Evolutionary conservation across 345 rosid genomes (phyloP), one percentile per base, ranked within the genome.

Genomic region (Physaria fendleri): DNA sequence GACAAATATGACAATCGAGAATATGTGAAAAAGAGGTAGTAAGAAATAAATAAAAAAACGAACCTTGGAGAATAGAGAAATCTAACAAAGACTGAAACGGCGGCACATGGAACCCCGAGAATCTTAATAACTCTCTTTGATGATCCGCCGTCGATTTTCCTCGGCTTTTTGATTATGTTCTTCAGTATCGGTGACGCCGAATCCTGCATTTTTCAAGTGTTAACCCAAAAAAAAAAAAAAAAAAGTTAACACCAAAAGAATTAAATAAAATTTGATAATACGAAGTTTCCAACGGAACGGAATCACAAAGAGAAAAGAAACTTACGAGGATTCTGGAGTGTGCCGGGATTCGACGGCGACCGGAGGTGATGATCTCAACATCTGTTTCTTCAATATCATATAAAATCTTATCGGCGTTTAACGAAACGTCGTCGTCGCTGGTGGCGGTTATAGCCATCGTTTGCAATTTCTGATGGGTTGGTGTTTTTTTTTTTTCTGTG

Each of bases 31-130:
- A 44, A 0, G 4, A 32, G n/a, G 7, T 27, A 0, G 8, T 4
- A 41, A 42, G 11, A 20, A 11, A 10, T n/a, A n/a, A n/a, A n/a
- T n/a, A 18, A 22, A 30, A 12, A 14, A 11, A 39, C 76, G 14
- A 51, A 90, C 98, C 98, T 79, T 34, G 78, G 75, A 21, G 86
- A 69, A 71, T 83, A 88, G 20, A 88, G 75, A 70, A 78, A 88
- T 50, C 74, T 71, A 18, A 88, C 37, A 28, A 91, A 91, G 2
- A 84, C 71, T 0, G 80, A 75, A 56, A 91, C 98, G 53, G 98
- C 96, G 43, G 73, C 81, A 75, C 80, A 72, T 2, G 96, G 95
- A 35, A 91, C 98, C 7, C 98, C 96, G 44, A 79, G 79, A 61
- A 91, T 85, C 28, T 80, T 81, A 18, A 91, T 75, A 64, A 81